Evolutionary conservation across 2,329 filamentous ascomycete genomes (phyloP), one percentile per base, ranked within the genome.

Genomic region (Penicillium griseofulvum): DNA sequence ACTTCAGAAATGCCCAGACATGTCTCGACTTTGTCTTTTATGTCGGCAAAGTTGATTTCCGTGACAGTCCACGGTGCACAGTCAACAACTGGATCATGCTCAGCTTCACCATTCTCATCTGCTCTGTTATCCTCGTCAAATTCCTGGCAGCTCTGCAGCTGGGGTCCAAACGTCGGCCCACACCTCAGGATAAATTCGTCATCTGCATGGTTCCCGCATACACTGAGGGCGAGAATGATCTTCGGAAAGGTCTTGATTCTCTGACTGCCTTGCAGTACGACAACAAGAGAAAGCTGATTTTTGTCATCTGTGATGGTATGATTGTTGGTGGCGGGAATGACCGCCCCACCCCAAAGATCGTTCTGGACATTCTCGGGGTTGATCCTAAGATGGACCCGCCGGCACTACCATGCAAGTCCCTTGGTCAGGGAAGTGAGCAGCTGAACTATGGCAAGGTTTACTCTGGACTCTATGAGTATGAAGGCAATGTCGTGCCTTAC

Each of bases 311-410:
- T 68, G 94, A 99, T 69, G 94, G 94, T 76, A 97, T 99, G 93
- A 99, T 99, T 79, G 95, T 99, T 63, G 94, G 94, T 68, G 92
- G 97, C 77, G 94, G 94, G 69, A 99, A 99, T 75, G 94, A 99
- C 72, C 85, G 91, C 58, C 91, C 94, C 7, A 99, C 94, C 0
- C 94, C 94, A 41, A 87, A 92, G 58, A 99, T 99, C 63, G 92
- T 99, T 24, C 82, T 99, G 52, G 94, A 99, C 70, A 96, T 99
- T 66, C 87, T 99, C 12, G 94, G 94, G 33, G 94, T 99, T 52
- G 93, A 97, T 66, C 93, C 93, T 43, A 97, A 96, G 77, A 87
- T 97, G 57, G 94, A 99, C 67, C 94, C 94, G 58, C 92, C 92
- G 22, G 91, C 94, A 1, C 80, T 99, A 31, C 90, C 92, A 0